Base-by-base conservation (phyloP, 257 asterid genomes). In the Salvia miltiorrhiza region DNA sequence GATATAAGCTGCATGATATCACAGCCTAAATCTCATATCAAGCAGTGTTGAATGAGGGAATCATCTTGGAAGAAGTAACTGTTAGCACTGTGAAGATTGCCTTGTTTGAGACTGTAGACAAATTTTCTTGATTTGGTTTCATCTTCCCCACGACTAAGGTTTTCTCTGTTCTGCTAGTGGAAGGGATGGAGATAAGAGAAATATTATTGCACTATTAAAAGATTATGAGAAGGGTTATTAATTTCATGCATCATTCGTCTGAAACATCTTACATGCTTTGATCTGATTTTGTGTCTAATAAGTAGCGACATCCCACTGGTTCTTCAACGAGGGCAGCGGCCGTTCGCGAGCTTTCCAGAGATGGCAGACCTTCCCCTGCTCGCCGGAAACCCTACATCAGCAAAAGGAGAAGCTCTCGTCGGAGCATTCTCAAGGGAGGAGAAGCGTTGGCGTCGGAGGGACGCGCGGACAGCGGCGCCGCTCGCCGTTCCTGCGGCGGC, bases 221-320 rank as follows among this genome's bases (percentile, higher is more conserved):
- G 21, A 11, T 16, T 30, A 8, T 8, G 3, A 35, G 63, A 32
- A 65, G 45, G 73, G 48, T 61, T 17, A 45, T 39, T 33, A 20
- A 9, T 58, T 40, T 74, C 62, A 35, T 20, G 2, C 61, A 59
- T 49, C 21, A 28, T 67, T 67, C 37, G 3, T 69, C 56, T 56
- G 48, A 66, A 56, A 39, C 28, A 20, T 43, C 45, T 63, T 28
- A 44, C 50, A 19, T 58, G 37, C 55, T 64, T 59, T 56, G 70
- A 55, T 74, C 63, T 48, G 43, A 65, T 63, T 56, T 20, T 26
- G 56, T 50, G 66, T 62, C 37, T 39, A 53, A 67, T 60, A 52
- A 67, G 48, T n/a, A n/a, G n/a, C n/a, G n/a, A n/a, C n/a, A n/a
- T n/a, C n/a, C n/a, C n/a, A n/a, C n/a, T n/a, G n/a, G n/a, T n/a